phyloP scores from a whole-genome alignment of 2,329 filamentous ascomycete species.

The Paramyrothecium roridum region DNA sequence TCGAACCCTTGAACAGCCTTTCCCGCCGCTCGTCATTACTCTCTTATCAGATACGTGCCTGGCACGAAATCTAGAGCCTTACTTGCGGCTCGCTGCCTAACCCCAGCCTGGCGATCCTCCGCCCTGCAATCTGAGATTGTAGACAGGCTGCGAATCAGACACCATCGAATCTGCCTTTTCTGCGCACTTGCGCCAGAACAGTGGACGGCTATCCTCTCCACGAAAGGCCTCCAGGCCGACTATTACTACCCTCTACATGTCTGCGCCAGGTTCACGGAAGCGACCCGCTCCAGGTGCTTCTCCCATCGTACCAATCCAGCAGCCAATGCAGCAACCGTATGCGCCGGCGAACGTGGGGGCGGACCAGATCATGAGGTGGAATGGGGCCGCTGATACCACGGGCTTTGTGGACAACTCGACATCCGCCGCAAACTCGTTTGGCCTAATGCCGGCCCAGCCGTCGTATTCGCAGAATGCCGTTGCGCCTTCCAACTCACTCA shows the following conservation, averaged over 20 bases:
- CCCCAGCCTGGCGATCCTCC: not conserved
- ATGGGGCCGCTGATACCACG: conserved; percentile 30
- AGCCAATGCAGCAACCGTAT: conserved; percentile 47
- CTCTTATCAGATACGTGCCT: too few relatives aligned
- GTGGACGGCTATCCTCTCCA: not conserved
- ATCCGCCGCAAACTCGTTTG: conserved; percentile 31
- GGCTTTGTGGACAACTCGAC: conserved; percentile 32
- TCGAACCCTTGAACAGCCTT: too few relatives aligned
- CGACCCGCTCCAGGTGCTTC: conserved; percentile 69
- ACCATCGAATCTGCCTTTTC: not conserved
- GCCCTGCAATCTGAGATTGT: not conserved
- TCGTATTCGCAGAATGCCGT: conserved; percentile 26
- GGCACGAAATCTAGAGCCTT: not conserved
- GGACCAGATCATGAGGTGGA: conserved; percentile 47
- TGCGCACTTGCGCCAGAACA: not conserved
- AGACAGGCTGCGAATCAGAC: not conserved
- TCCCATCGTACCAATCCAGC: conserved; percentile 55
- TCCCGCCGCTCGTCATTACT: too few relatives aligned
- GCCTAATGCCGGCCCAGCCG: conserved; percentile 32
- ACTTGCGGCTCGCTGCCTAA: not conserved
- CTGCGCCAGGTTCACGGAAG: conserved; percentile 59
- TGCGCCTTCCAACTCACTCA: conserved; percentile 45
- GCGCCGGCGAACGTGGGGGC: conserved; percentile 40
- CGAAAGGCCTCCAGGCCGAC: not conserved
- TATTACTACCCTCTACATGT: conserved; percentile 29